Conservation (phyloP, 2,329 filamentous ascomycete species). For the Neopestalotiopsis clavispora region DNA sequence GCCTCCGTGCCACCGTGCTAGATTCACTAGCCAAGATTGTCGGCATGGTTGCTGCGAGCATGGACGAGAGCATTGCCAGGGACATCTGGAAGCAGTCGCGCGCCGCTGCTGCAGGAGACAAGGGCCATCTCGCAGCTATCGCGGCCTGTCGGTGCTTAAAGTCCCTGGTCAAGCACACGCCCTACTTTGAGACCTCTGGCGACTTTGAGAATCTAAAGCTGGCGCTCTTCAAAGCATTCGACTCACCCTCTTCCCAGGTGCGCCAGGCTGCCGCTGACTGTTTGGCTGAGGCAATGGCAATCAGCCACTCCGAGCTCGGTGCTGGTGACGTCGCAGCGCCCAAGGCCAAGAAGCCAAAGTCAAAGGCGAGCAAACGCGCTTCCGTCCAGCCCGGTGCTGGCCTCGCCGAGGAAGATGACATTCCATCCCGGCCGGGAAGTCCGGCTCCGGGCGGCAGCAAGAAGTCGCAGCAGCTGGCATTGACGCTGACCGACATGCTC, state of each 20-base stretch:
- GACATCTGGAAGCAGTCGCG: conserved; percentile 94
- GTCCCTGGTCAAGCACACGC: conserved; percentile 71
- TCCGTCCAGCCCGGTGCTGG: conserved; percentile 64
- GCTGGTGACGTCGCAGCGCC: conserved; percentile 50
- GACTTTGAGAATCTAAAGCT: conserved; percentile 91
- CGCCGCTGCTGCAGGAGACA: conserved; percentile 77
- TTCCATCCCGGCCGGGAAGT: conserved; percentile 69
- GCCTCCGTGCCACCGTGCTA: conserved; percentile 80
- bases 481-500: conserved; percentile 79
- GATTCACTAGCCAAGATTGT: conserved; percentile 76
- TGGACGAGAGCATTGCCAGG: conserved; percentile 84
- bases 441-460: conserved; percentile 65
- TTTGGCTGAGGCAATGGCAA: conserved; percentile 81
- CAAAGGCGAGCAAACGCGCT: conserved; percentile 59
- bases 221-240: conserved; percentile 84
- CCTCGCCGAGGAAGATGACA: conserved; percentile 76
- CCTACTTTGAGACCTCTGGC: conserved; percentile 83
- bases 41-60: conserved; percentile 73
- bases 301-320: conserved; percentile 73
- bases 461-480: conserved; percentile 73
- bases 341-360: conserved; percentile 69
- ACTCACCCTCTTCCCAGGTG: conserved; percentile 75
- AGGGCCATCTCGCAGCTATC: conserved; percentile 79
- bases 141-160: conserved; percentile 81
- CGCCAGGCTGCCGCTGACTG: conserved; percentile 87